Evolutionary conservation across 2,329 filamentous ascomycete species (phyloP), one percentile per base, ranked within the genome.

Genomic region (Aureobasidium uvarum): DNA sequence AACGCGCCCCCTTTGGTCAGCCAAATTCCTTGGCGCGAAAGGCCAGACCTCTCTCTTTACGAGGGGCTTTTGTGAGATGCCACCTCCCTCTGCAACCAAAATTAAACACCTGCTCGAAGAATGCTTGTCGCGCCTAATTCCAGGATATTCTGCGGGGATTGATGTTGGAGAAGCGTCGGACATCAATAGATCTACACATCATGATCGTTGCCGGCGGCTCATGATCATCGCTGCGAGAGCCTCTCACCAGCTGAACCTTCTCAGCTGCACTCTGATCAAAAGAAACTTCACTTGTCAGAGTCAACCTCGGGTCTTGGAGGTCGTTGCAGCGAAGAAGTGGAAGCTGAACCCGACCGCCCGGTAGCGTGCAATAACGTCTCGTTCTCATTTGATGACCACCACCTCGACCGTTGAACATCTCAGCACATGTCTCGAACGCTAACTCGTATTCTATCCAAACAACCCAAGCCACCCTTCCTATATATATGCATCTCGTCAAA

Each of bases 351-450:
- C 58, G 58, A 48, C 20, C 33, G 58, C 20, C 18, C 58, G 58
- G 58, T 62, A 46, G 58, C 58, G 46, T 59, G 55, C 55, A 59
- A 36, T 46, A 46, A 46, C 5, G 55, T 59, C 55, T 62, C 46
- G 46, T 20, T 62, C 59, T 43, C 20, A 62, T 62, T 62, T 52
- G 59, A 62, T 62, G 46, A 41, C 31, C 41, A 50, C 45, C 58
- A 18, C n/a, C 41, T 18, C 8, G 20, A 48, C 45, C 43, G 58
- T 62, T 62, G 7, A 3, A 46, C 39, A 62, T 50, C 33, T 50
- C 46, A 38, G 58, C 23, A 60, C 59, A 62, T 52, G 59, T 62
- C 59, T 62, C 20, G 59, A 62, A 62, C 55, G 58, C 58, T 50
- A 62, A 31, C 23, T 23, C n/a, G 45, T 45, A 48, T 45, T 8